Evolutionary conservation across 495 filamentous ascomycete genomes (phyloP), one percentile per base, ranked within the genome.

Genomic region (Annulohypoxylon bovei): DNA sequence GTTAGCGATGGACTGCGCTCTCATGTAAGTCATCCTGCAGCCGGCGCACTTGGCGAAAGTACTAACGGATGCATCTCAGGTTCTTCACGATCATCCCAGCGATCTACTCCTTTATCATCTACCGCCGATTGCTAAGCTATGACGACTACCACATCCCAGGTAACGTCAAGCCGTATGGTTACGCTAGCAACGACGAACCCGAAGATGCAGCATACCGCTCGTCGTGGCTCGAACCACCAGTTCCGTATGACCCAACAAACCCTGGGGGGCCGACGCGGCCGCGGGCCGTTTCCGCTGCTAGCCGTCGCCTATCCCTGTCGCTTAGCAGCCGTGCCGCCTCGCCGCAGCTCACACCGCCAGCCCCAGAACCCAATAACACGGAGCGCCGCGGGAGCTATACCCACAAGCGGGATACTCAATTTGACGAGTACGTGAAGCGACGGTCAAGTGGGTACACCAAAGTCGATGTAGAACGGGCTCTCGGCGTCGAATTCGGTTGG

Each of bases 401-500:
- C 54, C 78, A 80, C 68, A 60, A 68, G 70, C 71, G 78, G 6
- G 78, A 80, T 44, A 78, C 78, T 18, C 66, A 74, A 57, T 78
- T 78, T 53, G 78, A 80, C 33, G 75, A 71, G 7, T 80, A 75
- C 63, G 50, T 76, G 1, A 49, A 42, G 32, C 72, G 64, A 8
- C 63, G 67, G 50, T 64, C 68, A 11, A 67, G 52, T 8, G 44
- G 42, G 1, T 71, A 71, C 32, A 53, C 78, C 2, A 78, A 79
- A 16, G 27, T 42, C 16, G 75, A 81, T 33, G 67, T 81, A 18
- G 77, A 80, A 23, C 73, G 70, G 33, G 77, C 77, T 0, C 54
- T 83, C 9, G 76, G 77, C 6, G 71, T 70, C 35, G 82, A 82
- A 58, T 81, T 83, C 44, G 81, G 82, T 2, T 84, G 81, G 49